Percentiles rank a stretch among this genome's conserved stretches.
Evolutionary conservation across 345 rosid species (phyloP).

Genomic region (Populus tremula): DNA sequence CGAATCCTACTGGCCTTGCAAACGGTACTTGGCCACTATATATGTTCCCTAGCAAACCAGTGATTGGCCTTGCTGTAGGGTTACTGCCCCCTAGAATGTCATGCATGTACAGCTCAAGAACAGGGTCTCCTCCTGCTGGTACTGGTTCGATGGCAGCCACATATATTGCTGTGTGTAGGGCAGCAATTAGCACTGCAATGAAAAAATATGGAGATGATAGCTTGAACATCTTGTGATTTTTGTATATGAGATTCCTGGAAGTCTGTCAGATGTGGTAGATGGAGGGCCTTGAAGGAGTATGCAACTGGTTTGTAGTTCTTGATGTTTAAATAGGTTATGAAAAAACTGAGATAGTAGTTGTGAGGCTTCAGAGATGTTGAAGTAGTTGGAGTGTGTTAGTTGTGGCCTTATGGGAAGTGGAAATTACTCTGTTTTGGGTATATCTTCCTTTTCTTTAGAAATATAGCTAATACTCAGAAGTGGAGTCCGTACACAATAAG

Average conservation of each 20-base stretch:
- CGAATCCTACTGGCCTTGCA: constrained; percentile 76
- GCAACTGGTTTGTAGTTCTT: constrained; percentile 14
- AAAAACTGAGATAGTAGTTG: constrained; percentile 36
- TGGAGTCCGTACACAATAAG: not conserved
- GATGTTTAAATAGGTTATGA: constrained; percentile 38
- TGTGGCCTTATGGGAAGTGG: not conserved
- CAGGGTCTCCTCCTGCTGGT: constrained; percentile 39
- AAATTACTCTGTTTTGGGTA: constrained; percentile 22
- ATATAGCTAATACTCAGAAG: not conserved
- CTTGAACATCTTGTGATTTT: constrained; percentile 39
- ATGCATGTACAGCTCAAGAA: constrained; percentile 82
- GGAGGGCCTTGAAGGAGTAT: constrained; percentile 25
- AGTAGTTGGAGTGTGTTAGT: constrained; percentile 44
- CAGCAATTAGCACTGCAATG: constrained; percentile 28
- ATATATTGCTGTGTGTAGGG: constrained; percentile 12
- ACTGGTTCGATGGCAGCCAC: constrained; percentile 45
- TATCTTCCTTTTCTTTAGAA: not conserved
- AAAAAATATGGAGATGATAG: constrained; percentile 31
- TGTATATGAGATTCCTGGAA: not conserved
- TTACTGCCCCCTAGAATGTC: constrained; percentile 88
- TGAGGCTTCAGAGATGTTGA: constrained; percentile 18
- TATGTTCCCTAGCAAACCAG: constrained; percentile 91
- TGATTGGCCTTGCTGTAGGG: constrained; percentile 85
- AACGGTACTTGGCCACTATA: constrained; percentile 93
- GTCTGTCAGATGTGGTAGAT: not conserved